Conservation (phyloP, 345 rosid species). For the Rubroshorea leprosula region DNA sequence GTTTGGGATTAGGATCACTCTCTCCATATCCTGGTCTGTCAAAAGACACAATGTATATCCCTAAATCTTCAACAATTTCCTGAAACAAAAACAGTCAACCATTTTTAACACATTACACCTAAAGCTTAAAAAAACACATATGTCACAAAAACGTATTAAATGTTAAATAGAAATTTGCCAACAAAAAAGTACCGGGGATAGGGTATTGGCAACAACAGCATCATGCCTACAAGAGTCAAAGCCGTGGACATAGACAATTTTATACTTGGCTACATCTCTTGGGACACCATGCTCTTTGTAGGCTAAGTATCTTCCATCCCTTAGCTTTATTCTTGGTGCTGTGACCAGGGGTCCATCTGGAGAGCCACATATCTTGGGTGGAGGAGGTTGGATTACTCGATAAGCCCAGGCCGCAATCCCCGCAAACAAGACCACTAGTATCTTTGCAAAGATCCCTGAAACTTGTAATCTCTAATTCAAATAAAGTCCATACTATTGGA, state of each 20-base stretch:
- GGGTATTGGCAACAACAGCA: conserved; percentile 24
- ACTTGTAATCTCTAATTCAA: not conserved
- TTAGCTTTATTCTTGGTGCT: conserved; percentile 47
- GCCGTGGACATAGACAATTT: conserved; percentile 43
- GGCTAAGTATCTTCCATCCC: conserved; percentile 64
- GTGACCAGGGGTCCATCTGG: conserved; percentile 43
- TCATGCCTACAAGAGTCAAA: conserved; percentile 44
- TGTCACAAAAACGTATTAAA: conserved; percentile 3
- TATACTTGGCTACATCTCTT: conserved; percentile 37
- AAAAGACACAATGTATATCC: conserved; percentile 50
- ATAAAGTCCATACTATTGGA: no score
- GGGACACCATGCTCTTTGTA: conserved; percentile 54
- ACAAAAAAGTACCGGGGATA: conserved; percentile 33
- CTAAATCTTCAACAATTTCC: conserved; percentile 47
- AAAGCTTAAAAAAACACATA: not conserved
- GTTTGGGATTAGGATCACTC: conserved; percentile 54
- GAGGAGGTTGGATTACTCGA: conserved; percentile 45
- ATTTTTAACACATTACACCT: not conserved
- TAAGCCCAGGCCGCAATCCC: conserved; percentile 41
- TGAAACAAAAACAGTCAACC: conserved; percentile 23
- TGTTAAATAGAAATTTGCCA: conserved; percentile 1
- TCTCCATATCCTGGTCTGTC: conserved; percentile 78
- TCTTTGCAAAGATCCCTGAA: conserved; percentile 34
- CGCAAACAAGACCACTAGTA: conserved; percentile 28
- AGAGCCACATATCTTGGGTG: conserved; percentile 41